phyloP scores from a whole-genome alignment of 2,329 filamentous ascomycete species.

The Ophiostoma populinum region DNA sequence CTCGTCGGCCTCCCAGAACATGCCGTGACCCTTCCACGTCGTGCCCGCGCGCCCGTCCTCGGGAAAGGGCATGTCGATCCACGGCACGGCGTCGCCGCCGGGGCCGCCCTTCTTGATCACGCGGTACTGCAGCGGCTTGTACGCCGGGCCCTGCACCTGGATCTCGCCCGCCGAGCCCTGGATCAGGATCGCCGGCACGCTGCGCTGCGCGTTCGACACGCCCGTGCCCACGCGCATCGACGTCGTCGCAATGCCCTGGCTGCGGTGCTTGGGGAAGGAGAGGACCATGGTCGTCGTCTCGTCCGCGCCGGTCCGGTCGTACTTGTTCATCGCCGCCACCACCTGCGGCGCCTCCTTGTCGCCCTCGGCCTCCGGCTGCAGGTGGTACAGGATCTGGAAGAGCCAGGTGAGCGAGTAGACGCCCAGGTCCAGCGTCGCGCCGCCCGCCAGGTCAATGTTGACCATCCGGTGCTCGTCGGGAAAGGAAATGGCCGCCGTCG shows the following conservation, averaged over 20 bases:
- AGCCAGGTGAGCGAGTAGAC: slow-evolving; percentile 85
- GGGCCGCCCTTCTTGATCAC: slow-evolving; percentile 35
- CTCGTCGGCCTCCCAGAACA: slow-evolving; percentile 45
- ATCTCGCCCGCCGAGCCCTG: slow-evolving; percentile 71
- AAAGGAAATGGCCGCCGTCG: slow-evolving; percentile 27
- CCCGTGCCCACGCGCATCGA: slow-evolving; percentile 44
- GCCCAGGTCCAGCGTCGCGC: slow-evolving; percentile 67
- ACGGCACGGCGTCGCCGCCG: slow-evolving; percentile 16
- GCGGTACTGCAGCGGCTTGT: slow-evolving; percentile 46
- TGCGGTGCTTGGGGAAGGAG: slow-evolving; percentile 51
- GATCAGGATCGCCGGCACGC: slow-evolving; percentile 53
- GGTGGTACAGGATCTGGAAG: slow-evolving; percentile 76
- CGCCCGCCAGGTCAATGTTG: slow-evolving; percentile 67
- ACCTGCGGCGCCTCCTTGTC: slow-evolving; percentile 54
- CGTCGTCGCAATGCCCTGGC: slow-evolving; percentile 57
- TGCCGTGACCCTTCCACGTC: slow-evolving; percentile 49
- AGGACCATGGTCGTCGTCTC: slow-evolving; percentile 64
- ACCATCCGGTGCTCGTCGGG: slow-evolving; percentile 57
- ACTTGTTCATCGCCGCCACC: slow-evolving; percentile 52
- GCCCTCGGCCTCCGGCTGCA: slow-evolving; percentile 31
- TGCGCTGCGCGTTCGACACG: slow-evolving; percentile 32
- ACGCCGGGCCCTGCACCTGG: slow-evolving; percentile 58
- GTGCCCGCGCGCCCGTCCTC: slow-evolving; percentile 24
- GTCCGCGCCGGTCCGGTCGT: slow-evolving; percentile 51
- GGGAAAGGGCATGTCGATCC: slow-evolving; percentile 36